These are phyloP conservation scores for Verticillium albo-atrum DNA, from an alignment of 2,329 filamentous ascomycete species.

Conservation along the genomic window DNA sequence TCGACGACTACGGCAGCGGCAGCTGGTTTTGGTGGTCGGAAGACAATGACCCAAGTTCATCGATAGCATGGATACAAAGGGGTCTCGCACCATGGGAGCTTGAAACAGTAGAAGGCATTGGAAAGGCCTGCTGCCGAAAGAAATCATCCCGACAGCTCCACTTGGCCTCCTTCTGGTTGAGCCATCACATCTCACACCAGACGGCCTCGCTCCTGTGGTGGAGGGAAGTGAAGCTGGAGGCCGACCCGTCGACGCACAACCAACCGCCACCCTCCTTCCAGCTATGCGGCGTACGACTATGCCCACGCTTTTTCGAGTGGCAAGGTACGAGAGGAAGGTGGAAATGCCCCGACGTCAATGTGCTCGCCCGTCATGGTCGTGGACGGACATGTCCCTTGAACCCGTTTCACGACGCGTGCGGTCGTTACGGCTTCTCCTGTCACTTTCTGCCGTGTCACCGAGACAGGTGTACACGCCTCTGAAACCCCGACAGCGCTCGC, in stretches of 20 bases:
- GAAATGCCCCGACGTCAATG: slow-evolving; percentile 16
- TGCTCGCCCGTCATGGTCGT: neutral
- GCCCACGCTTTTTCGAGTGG: slow-evolving; percentile 20
- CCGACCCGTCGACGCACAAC: slow-evolving; percentile 5
- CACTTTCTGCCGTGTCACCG: slow-evolving; percentile 26
- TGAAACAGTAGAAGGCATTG: too few relatives aligned
- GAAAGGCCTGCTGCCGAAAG: neutral
- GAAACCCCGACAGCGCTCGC: slow-evolving; percentile 19
- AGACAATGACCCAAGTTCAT: too few relatives aligned
- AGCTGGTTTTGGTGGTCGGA: neutral
- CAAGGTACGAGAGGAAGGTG: slow-evolving; percentile 16
- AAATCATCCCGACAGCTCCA: too few relatives aligned
- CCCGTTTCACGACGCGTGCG: slow-evolving; percentile 10
- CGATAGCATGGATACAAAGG: too few relatives aligned
- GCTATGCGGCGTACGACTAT: slow-evolving; percentile 22
- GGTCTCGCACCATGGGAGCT: too few relatives aligned
- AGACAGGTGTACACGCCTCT: slow-evolving; percentile 23
- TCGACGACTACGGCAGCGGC: neutral
- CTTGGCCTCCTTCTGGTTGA: too few relatives aligned
- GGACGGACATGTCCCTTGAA: neutral
- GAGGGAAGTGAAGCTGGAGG: slow-evolving; percentile 17
- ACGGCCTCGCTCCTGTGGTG: neutral
- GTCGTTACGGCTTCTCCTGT: slow-evolving; percentile 20
- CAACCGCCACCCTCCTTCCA: slow-evolving; percentile 20
- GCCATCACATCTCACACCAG: neutral